Percentiles rank a stretch among this genome's conserved stretches.
Evolutionary conservation across 1,139 yeast genomes (phyloP).

Genomic region (Protomyces pachydermus): DNA sequence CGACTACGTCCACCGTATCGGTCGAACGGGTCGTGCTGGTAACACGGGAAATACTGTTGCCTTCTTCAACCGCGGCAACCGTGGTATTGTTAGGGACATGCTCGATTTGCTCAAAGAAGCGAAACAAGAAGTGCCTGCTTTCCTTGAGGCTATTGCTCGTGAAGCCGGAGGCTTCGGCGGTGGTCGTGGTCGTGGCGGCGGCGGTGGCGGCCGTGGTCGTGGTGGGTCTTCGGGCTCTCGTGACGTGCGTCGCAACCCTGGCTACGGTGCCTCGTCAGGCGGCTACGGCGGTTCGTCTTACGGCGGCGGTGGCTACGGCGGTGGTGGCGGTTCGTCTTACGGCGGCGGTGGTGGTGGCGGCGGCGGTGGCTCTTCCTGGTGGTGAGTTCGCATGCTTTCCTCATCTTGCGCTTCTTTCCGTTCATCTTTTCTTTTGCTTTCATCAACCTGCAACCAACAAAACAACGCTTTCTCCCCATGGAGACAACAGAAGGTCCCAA

Average conservation of each 20-base stretch:
- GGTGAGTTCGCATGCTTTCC: constrained; percentile 32
- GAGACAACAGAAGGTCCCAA: too few species aligned
- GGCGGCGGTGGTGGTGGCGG: constrained; percentile 37
- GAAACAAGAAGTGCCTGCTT: constrained; percentile 92
- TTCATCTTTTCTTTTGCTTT: background rate
- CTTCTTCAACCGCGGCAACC: constrained; percentile 93
- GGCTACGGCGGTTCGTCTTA: constrained; percentile 35
- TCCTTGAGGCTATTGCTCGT: constrained; percentile 73
- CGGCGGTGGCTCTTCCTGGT: constrained; percentile 39
- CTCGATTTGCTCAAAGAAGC: constrained; percentile 87
- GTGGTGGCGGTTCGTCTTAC: constrained; percentile 36
- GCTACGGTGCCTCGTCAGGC: constrained; percentile 30
- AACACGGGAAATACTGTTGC: constrained; percentile 97
- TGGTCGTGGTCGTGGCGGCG: constrained; percentile 51
- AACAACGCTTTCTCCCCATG: background rate
- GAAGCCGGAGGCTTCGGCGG: constrained; percentile 64
- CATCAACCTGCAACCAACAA: background rate
- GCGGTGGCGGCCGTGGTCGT: constrained; percentile 41
- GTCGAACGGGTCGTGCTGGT: constrained; percentile 99
- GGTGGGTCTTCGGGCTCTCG: constrained; percentile 42
- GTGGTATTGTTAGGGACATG: constrained; percentile 80
- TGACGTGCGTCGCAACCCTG: constrained; percentile 47
- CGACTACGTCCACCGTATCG: constrained; percentile 98
- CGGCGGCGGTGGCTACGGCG: constrained; percentile 38
- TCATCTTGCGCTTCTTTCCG: background rate